A percentile compares a stretch with the other conserved stretches of the same genome.
Conservation (phyloP, 345 rosid genomes). For the Arabis hirsuta region DNA sequence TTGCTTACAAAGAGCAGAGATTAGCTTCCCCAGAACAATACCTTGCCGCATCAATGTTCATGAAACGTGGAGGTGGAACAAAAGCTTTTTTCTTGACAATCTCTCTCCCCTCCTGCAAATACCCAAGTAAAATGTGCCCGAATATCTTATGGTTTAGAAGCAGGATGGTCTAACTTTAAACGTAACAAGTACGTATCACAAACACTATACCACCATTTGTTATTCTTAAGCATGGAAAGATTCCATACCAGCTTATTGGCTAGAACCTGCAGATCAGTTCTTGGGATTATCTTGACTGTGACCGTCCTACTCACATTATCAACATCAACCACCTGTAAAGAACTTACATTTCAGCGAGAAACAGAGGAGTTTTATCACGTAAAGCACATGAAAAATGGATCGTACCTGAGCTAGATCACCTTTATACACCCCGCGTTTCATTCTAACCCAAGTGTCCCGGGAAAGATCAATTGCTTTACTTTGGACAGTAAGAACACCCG, state of each 20-base stretch:
- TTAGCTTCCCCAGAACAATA: slow-evolving; percentile 34
- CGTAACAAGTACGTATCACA: background rate
- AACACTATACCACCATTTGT: background rate
- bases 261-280: slow-evolving; percentile 82
- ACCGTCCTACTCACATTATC: slow-evolving; percentile 84
- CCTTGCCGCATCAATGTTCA: slow-evolving; percentile 95
- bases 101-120: slow-evolving; percentile 73
- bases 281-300: slow-evolving; percentile 82
- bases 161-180: background rate
- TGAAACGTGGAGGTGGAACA: slow-evolving; percentile 87
- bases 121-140: background rate
- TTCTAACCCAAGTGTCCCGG: slow-evolving; percentile 87
- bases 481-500: slow-evolving; percentile 86
- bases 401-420: slow-evolving; percentile 87
- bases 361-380: background rate
- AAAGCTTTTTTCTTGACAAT: slow-evolving; percentile 78
- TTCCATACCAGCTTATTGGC: slow-evolving; percentile 75
- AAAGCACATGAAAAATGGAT: slow-evolving; percentile 23
- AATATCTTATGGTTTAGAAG: background rate
- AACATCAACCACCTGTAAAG: slow-evolving; percentile 77
- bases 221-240: background rate
- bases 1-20: background rate
- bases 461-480: slow-evolving; percentile 82
- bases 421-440: slow-evolving; percentile 86
- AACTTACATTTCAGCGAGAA: background rate